Evolutionary conservation across 2,329 filamentous ascomycete species (phyloP).

Genomic region (Diaporthe helianthi): DNA sequence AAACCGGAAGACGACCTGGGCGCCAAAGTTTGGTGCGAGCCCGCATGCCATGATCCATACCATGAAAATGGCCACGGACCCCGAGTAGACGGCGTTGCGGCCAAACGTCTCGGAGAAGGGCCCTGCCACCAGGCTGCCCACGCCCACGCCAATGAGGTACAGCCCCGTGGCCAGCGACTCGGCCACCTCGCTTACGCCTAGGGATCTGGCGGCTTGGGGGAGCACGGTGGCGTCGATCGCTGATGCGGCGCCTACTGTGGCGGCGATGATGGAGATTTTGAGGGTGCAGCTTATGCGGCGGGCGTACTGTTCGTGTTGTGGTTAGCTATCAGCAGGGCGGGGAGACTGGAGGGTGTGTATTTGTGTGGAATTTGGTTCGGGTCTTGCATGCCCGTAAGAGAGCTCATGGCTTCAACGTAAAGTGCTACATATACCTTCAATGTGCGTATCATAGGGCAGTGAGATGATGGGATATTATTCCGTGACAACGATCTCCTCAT

Average conservation of each 20-base stretch:
- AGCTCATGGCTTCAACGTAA: too few species aligned
- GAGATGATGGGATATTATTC: background rate
- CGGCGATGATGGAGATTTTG: slow-evolving; percentile 54
- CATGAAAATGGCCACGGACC: slow-evolving; percentile 50
- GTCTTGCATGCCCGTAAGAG: background rate
- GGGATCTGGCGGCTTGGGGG: slow-evolving; percentile 51
- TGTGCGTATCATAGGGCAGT: too few species aligned
- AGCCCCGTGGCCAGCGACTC: slow-evolving; percentile 56
- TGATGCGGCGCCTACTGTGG: slow-evolving; percentile 58
- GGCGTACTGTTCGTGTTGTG: background rate
- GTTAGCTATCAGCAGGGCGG: background rate
- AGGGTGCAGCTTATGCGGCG: slow-evolving; percentile 48
- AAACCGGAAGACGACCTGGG: slow-evolving; percentile 55
- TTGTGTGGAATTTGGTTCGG: too few species aligned
- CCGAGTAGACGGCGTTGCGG: slow-evolving; percentile 49
- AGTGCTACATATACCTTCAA: background rate
- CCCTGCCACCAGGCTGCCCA: slow-evolving; percentile 47
- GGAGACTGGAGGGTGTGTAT: background rate
- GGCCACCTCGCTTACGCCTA: slow-evolving; percentile 57
- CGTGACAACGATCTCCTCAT: too few species aligned
- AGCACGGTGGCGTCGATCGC: slow-evolving; percentile 60
- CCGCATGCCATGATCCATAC: slow-evolving; percentile 54
- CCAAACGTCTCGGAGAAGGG: slow-evolving; percentile 50
- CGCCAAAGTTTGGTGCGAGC: slow-evolving; percentile 50
- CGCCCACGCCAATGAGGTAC: slow-evolving; percentile 46